Conservation (phyloP, 371 early-diverging fungal genomes). For the Lichtheimia ramosa region DNA sequence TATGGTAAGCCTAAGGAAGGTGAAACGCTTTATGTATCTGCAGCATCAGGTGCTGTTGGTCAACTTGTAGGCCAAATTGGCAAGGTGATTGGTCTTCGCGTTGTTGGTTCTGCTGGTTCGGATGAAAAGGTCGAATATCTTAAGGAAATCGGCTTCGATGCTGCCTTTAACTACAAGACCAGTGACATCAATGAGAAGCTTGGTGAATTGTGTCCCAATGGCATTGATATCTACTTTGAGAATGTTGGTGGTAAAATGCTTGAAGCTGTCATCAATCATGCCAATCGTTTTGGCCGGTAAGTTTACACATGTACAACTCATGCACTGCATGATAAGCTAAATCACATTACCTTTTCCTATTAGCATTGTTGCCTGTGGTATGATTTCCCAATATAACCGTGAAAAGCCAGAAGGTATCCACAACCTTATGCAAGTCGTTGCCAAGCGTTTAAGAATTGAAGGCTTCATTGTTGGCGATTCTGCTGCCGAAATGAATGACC, state of each 20-base stretch:
- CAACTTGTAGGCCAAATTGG: constrained; percentile 67
- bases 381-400: constrained; percentile 72
- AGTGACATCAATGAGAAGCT: constrained; percentile 46
- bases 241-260: constrained; percentile 75
- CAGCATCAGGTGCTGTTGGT: constrained; percentile 61
- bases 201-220: constrained; percentile 55
- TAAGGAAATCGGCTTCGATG: constrained; percentile 65
- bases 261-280: constrained; percentile 56
- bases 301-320: too few relatives aligned
- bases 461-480: constrained; percentile 61
- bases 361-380: constrained; percentile 64
- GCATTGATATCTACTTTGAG: constrained; percentile 76
- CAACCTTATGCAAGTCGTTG: constrained; percentile 36
- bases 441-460: constrained; percentile 57
- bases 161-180: constrained; percentile 84
- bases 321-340: not conserved
- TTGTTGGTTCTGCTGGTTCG: constrained; percentile 76
- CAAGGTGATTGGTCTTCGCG: constrained; percentile 64
- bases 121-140: too few relatives aligned
- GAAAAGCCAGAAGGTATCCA: constrained; percentile 28
- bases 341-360: not conserved
- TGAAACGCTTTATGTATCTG: constrained; percentile 54
- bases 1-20: constrained; percentile 42
- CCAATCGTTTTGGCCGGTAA: constrained; percentile 52
- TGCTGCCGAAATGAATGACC: constrained; percentile 32